Conservation (phyloP, 345 rosid species). For the Populus simonii region DNA sequence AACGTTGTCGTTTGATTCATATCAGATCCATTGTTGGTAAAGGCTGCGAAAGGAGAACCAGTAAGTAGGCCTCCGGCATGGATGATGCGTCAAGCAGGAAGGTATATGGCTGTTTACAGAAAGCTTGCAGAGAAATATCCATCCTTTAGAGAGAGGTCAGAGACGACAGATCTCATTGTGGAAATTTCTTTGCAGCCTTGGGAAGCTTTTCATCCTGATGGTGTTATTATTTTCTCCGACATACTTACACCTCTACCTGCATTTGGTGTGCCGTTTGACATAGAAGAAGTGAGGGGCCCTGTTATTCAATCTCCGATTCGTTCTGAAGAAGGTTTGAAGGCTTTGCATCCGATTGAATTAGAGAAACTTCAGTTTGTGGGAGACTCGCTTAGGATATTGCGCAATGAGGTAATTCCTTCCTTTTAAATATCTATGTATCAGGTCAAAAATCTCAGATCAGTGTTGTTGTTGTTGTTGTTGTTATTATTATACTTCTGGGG, state of each 20-base stretch:
- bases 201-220: conserved; percentile 88
- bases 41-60: conserved; percentile 81
- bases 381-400: conserved; percentile 69
- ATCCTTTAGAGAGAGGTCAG: conserved; percentile 92
- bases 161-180: conserved; percentile 90
- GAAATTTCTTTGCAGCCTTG: conserved; percentile 95
- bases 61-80: conserved; percentile 90
- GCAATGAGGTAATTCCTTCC: conserved; percentile 55
- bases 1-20: conserved; percentile 1
- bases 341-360: conserved; percentile 73
- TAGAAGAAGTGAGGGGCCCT: conserved; percentile 84
- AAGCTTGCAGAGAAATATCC: conserved; percentile 89
- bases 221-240: conserved; percentile 92
- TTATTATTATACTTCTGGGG: background rate
- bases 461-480: background rate
- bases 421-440: conserved; percentile 9
- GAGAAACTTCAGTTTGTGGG: conserved; percentile 72
- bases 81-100: conserved; percentile 99
- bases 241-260: conserved; percentile 93
- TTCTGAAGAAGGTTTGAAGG: conserved; percentile 63
- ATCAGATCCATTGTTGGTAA: conserved; percentile 78
- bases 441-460: background rate
- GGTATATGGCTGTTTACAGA: conserved; percentile 95
- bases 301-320: conserved; percentile 73
- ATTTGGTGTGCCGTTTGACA: conserved; percentile 92